Conservation (phyloP, 1,139 yeast genomes). For the Hanseniaspora sp. region DNA sequence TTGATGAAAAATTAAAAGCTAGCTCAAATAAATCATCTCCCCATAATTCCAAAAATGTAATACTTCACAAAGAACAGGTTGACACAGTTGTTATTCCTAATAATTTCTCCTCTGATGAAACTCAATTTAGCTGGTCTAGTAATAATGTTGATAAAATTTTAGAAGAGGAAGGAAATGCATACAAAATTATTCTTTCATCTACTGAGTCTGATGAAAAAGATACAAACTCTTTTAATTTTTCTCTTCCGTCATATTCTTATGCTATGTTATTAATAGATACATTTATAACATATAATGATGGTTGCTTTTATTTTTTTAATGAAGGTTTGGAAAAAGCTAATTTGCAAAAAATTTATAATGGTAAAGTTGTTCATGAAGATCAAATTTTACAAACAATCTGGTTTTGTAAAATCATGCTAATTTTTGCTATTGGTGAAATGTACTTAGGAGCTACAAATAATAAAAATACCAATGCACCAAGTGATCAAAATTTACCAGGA, state of each 20-base stretch:
- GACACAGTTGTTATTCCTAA: constrained; percentile 9
- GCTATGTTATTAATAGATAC: constrained; percentile 67
- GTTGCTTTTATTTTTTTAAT: constrained; percentile 77
- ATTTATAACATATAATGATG: constrained; percentile 68
- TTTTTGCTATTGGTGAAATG: constrained; percentile 80
- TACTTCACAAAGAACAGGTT: background rate
- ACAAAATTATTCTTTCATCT: constrained; percentile 54
- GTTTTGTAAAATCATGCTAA: constrained; percentile 64
- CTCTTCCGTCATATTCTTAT: constrained; percentile 65
- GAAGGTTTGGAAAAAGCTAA: constrained; percentile 65
- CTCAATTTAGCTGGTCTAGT: constrained; percentile 14
- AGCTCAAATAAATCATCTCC: background rate
- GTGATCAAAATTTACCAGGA: constrained; percentile 42
- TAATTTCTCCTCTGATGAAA: constrained; percentile 7
- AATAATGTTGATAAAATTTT: constrained; percentile 31
- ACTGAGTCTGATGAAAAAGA: constrained; percentile 54
- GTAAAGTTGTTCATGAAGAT: constrained; percentile 34
- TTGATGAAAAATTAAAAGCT: background rate
- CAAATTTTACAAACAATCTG: constrained; percentile 63
- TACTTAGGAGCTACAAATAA: constrained; percentile 44
- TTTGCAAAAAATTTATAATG: constrained; percentile 47
- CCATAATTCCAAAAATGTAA: background rate
- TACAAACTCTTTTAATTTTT: constrained; percentile 47
- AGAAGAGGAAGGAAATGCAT: constrained; percentile 67
- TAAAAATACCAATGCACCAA: background rate